These are phyloP conservation scores for Dactylonectria estremocensis DNA, from an alignment of 2,329 filamentous ascomycete species.

Conservation along the genomic window DNA sequence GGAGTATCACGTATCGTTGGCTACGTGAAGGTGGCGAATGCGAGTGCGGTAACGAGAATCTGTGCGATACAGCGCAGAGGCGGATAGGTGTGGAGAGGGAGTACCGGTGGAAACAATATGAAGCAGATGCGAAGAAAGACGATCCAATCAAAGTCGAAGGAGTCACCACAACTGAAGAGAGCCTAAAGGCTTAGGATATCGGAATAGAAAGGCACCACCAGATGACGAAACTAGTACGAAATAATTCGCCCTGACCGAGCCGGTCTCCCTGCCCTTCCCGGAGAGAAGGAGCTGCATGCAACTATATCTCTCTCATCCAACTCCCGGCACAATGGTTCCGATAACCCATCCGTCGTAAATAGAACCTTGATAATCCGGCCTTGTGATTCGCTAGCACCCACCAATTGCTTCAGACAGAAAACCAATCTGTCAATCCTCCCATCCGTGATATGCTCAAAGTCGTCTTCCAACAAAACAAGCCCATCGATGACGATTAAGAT, in stretches of 20 bases:
- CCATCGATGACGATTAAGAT: neutral
- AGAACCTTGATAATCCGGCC: neutral
- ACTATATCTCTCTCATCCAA: constrained; percentile 8
- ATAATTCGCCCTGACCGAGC: neutral
- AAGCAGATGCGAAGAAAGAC: constrained; percentile 40
- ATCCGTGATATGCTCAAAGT: neutral
- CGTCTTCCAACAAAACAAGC: neutral
- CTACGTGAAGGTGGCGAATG: constrained; percentile 62
- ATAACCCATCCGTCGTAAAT: constrained; percentile 1
- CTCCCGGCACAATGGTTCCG: constrained; percentile 1
- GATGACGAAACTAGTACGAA: neutral
- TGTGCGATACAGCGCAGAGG: constrained; percentile 68
- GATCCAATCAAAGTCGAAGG: neutral
- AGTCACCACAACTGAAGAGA: neutral
- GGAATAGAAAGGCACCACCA: neutral
- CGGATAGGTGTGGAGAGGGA: constrained; percentile 63
- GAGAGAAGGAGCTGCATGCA: neutral
- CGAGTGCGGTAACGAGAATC: constrained; percentile 64
- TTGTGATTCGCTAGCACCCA: neutral
- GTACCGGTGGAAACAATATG: constrained; percentile 63
- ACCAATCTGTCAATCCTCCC: neutral
- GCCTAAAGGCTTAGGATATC: neutral
- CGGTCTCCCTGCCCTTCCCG: neutral
- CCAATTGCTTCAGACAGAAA: neutral
- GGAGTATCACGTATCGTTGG: constrained; percentile 72